phyloP scores from a whole-genome alignment of 805 yeast genomes.

The Brettanomyces naardenensis region DNA sequence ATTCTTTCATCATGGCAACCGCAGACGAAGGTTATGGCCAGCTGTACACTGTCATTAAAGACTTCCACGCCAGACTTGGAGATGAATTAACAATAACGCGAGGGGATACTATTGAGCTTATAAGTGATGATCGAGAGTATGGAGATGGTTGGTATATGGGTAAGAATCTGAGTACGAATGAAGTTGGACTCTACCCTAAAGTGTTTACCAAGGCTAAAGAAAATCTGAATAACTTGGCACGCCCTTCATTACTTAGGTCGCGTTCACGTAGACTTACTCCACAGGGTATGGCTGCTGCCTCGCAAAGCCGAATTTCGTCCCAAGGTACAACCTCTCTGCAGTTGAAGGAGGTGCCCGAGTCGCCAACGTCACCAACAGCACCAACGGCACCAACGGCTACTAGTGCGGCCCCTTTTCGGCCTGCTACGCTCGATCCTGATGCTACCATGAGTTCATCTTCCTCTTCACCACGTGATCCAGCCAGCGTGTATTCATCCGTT shows the following conservation, averaged over 20 bases:
- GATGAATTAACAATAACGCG: conserved; percentile 77
- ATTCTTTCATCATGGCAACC: too few species aligned
- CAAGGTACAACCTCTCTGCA: not conserved
- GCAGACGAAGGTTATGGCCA: not conserved
- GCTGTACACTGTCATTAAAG: conserved; percentile 62
- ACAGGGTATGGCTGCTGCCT: conserved; percentile 14
- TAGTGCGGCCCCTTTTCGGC: not conserved
- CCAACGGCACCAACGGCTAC: not conserved
- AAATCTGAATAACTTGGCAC: conserved; percentile 6
- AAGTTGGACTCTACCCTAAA: conserved; percentile 86
- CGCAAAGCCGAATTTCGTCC: not conserved
- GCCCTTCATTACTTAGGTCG: conserved; percentile 43
- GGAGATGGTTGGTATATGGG: conserved; percentile 98
- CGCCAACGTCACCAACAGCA: not conserved
- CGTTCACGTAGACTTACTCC: conserved; percentile 45
- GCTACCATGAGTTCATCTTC: not conserved
- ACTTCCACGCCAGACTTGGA: conserved; percentile 77
- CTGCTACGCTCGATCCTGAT: not conserved
- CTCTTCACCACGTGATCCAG: not conserved
- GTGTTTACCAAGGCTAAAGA: conserved; percentile 53
- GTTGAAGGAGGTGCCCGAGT: conserved; percentile 2
- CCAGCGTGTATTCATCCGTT: conserved; percentile 31
- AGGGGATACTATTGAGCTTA: conserved; percentile 83
- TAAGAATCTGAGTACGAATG: conserved; percentile 58
- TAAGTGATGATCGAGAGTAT: conserved; percentile 88